Percentiles rank a stretch among this genome's conserved stretches.
phyloP scores from a whole-genome alignment of 2,329 filamentous ascomycete species.

The Trichoderma cornu-damae region DNA sequence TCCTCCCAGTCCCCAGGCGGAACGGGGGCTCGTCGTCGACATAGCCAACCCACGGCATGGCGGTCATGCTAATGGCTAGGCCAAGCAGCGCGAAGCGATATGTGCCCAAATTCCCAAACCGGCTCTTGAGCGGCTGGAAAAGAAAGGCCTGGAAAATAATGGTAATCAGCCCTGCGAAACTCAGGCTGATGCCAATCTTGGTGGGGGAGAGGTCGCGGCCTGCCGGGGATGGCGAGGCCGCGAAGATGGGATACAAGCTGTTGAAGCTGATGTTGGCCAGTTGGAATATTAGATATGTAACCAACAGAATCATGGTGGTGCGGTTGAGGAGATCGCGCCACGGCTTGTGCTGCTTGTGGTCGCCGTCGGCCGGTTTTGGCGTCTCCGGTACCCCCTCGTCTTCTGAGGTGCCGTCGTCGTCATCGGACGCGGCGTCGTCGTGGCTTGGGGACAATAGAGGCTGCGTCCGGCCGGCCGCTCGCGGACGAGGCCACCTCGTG shows the following conservation, averaged over 20 bases:
- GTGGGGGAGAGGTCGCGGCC: conserved; percentile 71
- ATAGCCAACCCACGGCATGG: conserved; percentile 90
- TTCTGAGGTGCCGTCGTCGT: conserved; percentile 20
- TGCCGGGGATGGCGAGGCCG: conserved; percentile 65
- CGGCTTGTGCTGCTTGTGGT: conserved; percentile 19
- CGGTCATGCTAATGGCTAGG: conserved; percentile 72
- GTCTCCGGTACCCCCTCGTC: not conserved
- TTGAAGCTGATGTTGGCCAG: conserved; percentile 94
- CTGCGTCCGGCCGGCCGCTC: conserved; percentile 23
- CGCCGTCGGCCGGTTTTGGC: not conserved
- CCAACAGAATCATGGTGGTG: conserved; percentile 74
- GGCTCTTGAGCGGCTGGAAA: conserved; percentile 72
- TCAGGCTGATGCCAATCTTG: conserved; percentile 80
- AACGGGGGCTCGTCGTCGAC: conserved; percentile 53
- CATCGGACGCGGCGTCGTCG: conserved; percentile 25
- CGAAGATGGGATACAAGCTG: conserved; percentile 90
- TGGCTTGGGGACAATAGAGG: conserved; percentile 28
- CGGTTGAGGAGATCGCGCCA: conserved; percentile 64
- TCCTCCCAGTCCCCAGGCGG: conserved; percentile 56
- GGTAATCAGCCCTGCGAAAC: conserved; percentile 76
- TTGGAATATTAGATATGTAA: conserved; percentile 89
- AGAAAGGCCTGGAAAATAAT: conserved; percentile 86
- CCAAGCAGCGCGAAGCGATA: conserved; percentile 75
- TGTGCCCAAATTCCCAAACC: conserved; percentile 77
- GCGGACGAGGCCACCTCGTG: conserved; percentile 35